Conservation (phyloP, 768 basidiomycete genomes). For the Tulasnella sp. region DNA sequence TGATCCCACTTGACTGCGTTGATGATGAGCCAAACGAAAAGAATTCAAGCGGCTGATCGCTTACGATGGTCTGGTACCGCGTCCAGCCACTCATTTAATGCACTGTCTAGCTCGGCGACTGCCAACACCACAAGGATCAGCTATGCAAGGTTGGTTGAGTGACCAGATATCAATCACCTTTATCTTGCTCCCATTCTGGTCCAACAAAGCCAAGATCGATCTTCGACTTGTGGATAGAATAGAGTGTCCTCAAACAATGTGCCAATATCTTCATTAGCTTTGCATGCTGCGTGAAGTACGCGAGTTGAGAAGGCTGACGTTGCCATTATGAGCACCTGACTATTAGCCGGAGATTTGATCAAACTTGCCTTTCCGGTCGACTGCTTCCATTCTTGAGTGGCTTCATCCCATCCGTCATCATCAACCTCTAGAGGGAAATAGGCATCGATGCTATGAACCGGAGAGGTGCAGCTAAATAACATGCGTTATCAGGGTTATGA, state of each 20-base stretch:
- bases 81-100: slow-evolving; percentile 62
- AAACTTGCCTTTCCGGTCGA: slow-evolving; percentile 35
- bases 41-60: background rate
- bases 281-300: slow-evolving; percentile 47
- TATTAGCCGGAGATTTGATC: background rate
- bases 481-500: background rate
- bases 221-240: slow-evolving; percentile 56
- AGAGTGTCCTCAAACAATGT: slow-evolving; percentile 50
- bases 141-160: background rate
- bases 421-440: slow-evolving; percentile 68
- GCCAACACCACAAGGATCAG: background rate
- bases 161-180: background rate
- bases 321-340: background rate
- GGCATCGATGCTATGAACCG: slow-evolving; percentile 49
- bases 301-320: slow-evolving; percentile 38
- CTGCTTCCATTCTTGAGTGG: slow-evolving; percentile 49
- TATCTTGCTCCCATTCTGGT: slow-evolving; percentile 30
- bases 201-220: slow-evolving; percentile 51
- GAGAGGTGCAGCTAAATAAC: background rate
- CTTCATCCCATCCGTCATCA: slow-evolving; percentile 65
- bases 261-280: slow-evolving; percentile 52
- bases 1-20: slow-evolving; percentile 49
- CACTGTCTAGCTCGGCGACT: slow-evolving; percentile 34
- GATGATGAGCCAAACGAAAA: background rate
- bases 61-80: slow-evolving; percentile 55